These are phyloP conservation scores for Albugo laibachii DNA, from an alignment of 352 stramenopile genomes.

Conservation along the genomic window DNA sequence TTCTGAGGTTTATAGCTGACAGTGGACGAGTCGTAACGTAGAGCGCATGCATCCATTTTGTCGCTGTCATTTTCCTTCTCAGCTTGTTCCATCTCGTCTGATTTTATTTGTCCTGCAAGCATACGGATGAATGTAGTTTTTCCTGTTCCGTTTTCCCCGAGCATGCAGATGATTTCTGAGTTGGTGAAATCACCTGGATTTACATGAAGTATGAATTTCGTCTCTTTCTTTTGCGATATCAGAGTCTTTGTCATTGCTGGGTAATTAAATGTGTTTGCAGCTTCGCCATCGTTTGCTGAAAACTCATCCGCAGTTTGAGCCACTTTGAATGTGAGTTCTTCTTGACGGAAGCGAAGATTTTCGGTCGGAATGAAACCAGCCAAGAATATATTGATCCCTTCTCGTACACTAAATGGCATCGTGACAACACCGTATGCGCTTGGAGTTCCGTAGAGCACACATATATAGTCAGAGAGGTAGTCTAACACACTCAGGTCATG, in stretches of 20 bases:
- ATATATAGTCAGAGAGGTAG: constrained; percentile 99
- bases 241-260: constrained; percentile 98
- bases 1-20: constrained; percentile 99
- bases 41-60: constrained; percentile 47
- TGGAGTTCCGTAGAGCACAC: constrained; percentile 95
- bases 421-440: constrained; percentile 99
- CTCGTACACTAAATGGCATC: constrained; percentile 98
- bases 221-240: constrained; percentile 84
- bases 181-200: constrained; percentile 93
- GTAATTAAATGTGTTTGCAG: constrained; percentile 88
- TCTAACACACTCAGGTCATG: constrained; percentile 99
- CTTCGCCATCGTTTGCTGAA: constrained; percentile 64
- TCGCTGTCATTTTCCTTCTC: constrained; percentile 47
- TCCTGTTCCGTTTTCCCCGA: constrained; percentile 98
- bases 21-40: constrained; percentile 67
- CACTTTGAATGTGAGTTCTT: constrained; percentile 98
- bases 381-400: constrained; percentile 99
- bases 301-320: constrained; percentile 85
- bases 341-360: constrained; percentile 98
- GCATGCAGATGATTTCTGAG: constrained; percentile 98
- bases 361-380: constrained; percentile 98
- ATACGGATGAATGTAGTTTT: constrained; percentile 99
- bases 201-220: constrained; percentile 96
- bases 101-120: constrained; percentile 97
- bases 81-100: constrained; percentile 87